Base-by-base conservation (phyloP, 352 stramenopile genomes). In the Pythium brachiatum region DNA sequence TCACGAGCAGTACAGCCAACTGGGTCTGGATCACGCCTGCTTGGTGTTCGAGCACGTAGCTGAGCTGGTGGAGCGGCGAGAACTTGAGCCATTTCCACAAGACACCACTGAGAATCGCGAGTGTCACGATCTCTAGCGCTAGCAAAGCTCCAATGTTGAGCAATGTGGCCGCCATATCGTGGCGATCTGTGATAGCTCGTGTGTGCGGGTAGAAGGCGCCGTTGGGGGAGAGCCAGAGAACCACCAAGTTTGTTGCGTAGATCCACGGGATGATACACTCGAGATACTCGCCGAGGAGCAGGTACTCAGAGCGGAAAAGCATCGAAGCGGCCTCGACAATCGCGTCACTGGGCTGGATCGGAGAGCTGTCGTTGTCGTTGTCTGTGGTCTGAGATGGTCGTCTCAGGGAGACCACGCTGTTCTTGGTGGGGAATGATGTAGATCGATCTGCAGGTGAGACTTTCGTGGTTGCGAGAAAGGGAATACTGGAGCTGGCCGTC, bases 161-260 rank as follows among this genome's bases (percentile, higher is more conserved):
- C 13, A 39, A 25, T 9, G 47, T 39, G 7, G 47, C 25, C 2
- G 9, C 27, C 21, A 54, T 3, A 61, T 54, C 32, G 38, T 66
- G 3, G n/a, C 7, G 2, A 47, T 16, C 2, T 46, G 31, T 25
- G 15, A 25, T 7, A 21, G 1, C 8, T 48, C 29, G 44, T 16
- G 41, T n/a, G 26, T 38, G 23, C 21, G 34, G 32, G 54, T 70
- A 78, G 54, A 76, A 78, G 13, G 41, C 43, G 5, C 23, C 64
- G 59, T 74, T 76, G 13, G 70, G 64, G 5, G 75, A 53, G 8
- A 60, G 9, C n/a, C 51, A 53, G 2, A 81, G 53, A 18, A 73
- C 20, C 13, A 66, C 21, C 8, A 72, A 50, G 53, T 68, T 70
- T 13, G 47, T 32, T 0, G 39, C 57, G 54, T 67, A 75, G 13